These are phyloP conservation scores for Entoloma clypeatum DNA, from an alignment of 1,284 basidiomycete species.

Conservation along the genomic window DNA sequence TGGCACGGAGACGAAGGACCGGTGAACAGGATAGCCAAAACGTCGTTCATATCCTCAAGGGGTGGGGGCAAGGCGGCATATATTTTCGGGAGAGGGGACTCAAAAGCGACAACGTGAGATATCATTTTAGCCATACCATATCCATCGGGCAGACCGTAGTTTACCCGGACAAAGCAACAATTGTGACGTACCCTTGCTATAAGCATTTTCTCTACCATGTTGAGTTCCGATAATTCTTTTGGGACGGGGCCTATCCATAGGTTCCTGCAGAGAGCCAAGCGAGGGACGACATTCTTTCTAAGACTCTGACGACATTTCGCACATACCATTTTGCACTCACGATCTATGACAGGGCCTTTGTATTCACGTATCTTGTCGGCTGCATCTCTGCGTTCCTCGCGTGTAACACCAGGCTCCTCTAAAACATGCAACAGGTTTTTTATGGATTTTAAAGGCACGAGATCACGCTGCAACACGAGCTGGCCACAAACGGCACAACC, in stretches of 20 bases:
- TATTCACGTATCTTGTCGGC: conserved; percentile 7
- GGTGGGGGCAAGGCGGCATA: conserved; percentile 32
- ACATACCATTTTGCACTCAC: conserved; percentile 18
- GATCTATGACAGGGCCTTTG: conserved; percentile 21
- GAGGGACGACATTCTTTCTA: conserved; percentile 22
- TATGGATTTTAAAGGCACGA: conserved; percentile 7
- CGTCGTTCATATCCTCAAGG: conserved; percentile 32
- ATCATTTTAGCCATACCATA: conserved; percentile 33
- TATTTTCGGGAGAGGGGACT: conserved; percentile 30
- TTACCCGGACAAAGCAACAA: conserved; percentile 26
- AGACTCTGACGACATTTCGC: conserved; percentile 14
- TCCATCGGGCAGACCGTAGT: conserved; percentile 21
- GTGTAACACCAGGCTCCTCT: conserved; percentile 3
- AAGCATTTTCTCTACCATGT: conserved; percentile 30
- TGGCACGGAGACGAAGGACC: conserved; percentile 29
- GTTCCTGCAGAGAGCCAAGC: conserved; percentile 30
- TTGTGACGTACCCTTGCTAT: conserved; percentile 30
- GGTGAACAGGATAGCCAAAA: conserved; percentile 34
- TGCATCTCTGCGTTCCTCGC: conserved; percentile 5
- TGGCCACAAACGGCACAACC: conserved; percentile 27
- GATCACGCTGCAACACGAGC: conserved; percentile 8
- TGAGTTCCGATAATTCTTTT: conserved; percentile 22
- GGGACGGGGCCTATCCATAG: conserved; percentile 39
- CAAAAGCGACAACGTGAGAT: conserved; percentile 34
- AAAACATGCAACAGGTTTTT: conserved; percentile 16